Conservation (phyloP, 2,329 filamentous ascomycete genomes). For the Teratosphaeriaceae sp. region DNA sequence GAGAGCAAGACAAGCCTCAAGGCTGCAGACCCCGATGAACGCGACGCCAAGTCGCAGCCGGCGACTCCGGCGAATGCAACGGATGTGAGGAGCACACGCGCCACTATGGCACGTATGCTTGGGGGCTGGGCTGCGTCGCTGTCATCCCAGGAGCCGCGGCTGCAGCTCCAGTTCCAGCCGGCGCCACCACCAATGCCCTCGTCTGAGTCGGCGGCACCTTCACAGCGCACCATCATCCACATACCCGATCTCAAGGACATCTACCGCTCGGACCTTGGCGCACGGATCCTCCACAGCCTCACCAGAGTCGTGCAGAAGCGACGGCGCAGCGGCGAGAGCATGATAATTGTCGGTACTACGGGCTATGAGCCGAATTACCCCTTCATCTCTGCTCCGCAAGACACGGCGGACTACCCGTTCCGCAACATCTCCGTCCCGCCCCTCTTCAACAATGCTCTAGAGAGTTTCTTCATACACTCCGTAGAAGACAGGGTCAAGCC, state of each 20-base stretch:
- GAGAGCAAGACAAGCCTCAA: background rate
- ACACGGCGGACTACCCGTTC: constrained; percentile 41
- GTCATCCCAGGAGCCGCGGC: background rate
- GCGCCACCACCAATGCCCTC: background rate
- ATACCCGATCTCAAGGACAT: constrained; percentile 75
- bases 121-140: background rate
- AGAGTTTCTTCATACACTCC: too few relatives aligned
- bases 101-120: background rate
- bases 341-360: constrained; percentile 76
- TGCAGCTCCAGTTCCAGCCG: background rate
- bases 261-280: constrained; percentile 60
- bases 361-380: constrained; percentile 28
- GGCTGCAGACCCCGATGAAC: background rate
- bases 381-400: constrained; percentile 9
- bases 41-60: too few relatives aligned
- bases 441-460: constrained; percentile 31
- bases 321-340: constrained; percentile 62
- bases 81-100: background rate
- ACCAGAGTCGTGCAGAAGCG: constrained; percentile 64
- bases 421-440: constrained; percentile 51
- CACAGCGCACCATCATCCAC: constrained; percentile 55
- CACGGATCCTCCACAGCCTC: constrained; percentile 62
- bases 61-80: too few relatives aligned
- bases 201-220: background rate
- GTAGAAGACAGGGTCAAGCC: background rate